These are phyloP conservation scores for Apiospora kogelbergensis DNA, from an alignment of 2,329 filamentous ascomycete species.

Conservation along the genomic window DNA sequence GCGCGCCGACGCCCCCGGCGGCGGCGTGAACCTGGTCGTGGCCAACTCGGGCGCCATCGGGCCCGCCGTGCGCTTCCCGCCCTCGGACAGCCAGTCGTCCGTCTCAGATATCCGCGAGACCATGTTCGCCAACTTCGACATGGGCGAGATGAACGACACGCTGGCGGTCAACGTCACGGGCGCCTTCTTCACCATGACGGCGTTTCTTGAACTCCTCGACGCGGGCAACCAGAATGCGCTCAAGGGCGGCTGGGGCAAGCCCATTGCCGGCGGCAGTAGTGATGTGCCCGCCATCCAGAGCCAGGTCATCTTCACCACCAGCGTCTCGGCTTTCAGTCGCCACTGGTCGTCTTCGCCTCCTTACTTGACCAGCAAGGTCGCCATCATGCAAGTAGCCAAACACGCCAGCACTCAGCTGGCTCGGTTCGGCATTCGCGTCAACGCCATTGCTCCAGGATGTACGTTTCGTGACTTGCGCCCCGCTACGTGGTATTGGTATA, in stretches of 20 bases:
- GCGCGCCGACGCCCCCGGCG: conserved; percentile 44
- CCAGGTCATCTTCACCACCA: conserved; percentile 28
- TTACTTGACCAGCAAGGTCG: conserved; percentile 26
- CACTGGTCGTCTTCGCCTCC: conserved; percentile 17
- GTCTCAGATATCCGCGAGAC: neutral
- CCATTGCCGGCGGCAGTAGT: conserved; percentile 8
- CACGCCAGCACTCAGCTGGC: conserved; percentile 27
- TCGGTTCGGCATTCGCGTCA: conserved; percentile 25
- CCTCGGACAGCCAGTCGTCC: neutral
- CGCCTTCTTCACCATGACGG: conserved; percentile 66
- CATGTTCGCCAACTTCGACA: conserved; percentile 28
- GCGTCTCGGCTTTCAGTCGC: conserved; percentile 25
- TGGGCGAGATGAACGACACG: conserved; percentile 57
- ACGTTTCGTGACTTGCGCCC: conserved; percentile 24
- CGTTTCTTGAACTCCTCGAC: conserved; percentile 67
- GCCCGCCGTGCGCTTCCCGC: conserved; percentile 33
- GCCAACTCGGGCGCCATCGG: conserved; percentile 66
- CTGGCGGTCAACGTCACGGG: conserved; percentile 64
- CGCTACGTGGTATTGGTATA: conserved; percentile 14
- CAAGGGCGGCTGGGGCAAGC: conserved; percentile 22
- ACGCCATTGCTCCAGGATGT: conserved; percentile 28
- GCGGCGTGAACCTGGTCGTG: conserved; percentile 62
- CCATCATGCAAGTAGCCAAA: conserved; percentile 29
- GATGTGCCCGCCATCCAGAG: conserved; percentile 25
- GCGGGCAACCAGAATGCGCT: conserved; percentile 50